These are phyloP conservation scores for Triglochin maritima DNA, from an alignment of 106 monocot genomes.

Conservation along the genomic window DNA sequence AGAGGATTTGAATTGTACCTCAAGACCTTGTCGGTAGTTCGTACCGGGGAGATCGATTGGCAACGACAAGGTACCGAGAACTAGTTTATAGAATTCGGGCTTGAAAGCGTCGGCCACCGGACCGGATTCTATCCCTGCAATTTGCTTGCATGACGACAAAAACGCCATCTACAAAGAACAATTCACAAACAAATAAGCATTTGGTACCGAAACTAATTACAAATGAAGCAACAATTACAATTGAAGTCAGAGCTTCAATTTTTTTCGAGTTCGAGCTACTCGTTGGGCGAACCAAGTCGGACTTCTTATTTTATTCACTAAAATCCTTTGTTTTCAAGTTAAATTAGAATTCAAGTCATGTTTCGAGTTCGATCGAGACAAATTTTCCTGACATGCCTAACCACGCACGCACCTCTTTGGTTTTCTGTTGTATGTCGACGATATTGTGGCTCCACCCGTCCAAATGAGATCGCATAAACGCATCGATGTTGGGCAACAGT, in stretches of 20 bases:
- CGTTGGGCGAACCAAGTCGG: no score
- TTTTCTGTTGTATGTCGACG: constrained; percentile 79
- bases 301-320: no score
- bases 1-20: constrained; percentile 21
- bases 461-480: constrained; percentile 73
- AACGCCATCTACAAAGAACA: constrained; percentile 26
- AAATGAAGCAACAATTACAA: no score
- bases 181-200: no score
- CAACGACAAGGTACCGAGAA: constrained; percentile 68
- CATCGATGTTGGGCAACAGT: constrained; percentile 70
- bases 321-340: no score
- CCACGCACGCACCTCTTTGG: constrained; percentile 55
- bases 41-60: constrained; percentile 92
- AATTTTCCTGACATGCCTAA: no score
- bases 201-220: no score
- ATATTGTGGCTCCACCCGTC: constrained; percentile 32
- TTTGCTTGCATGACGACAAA: constrained; percentile 57
- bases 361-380: no score
- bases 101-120: constrained; percentile 51
- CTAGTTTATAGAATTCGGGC: constrained; percentile 61
- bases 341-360: no score
- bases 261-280: no score
- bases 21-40: constrained; percentile 52
- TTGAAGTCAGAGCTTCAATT: no score
- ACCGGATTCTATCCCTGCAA: constrained; percentile 59